Percentiles rank a stretch among this genome's conserved stretches.
Evolutionary conservation across 202 grass and related monocot genomes (phyloP).

Genomic region (Dendrocalamus latiflorus): DNA sequence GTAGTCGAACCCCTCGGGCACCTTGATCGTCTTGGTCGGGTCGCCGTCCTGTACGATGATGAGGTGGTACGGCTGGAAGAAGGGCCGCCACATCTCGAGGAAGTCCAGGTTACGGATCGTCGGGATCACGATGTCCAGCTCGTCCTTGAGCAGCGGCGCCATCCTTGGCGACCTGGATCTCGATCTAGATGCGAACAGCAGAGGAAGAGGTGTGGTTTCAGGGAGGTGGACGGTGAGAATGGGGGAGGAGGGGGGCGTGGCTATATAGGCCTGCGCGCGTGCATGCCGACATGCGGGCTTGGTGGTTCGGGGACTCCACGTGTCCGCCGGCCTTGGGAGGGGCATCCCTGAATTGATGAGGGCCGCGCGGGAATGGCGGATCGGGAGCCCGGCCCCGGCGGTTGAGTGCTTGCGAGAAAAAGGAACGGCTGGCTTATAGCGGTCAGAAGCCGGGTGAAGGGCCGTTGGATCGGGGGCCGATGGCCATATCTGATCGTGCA

Average conservation of each 20-base stretch:
- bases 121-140: constrained; percentile 87
- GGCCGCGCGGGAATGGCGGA: constrained; percentile 45
- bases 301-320: background rate
- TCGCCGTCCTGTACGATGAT: constrained; percentile 97
- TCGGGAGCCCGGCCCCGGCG: constrained; percentile 28
- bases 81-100: constrained; percentile 82
- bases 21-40: constrained; percentile 58
- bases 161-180: background rate
- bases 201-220: background rate
- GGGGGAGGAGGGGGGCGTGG: background rate
- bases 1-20: constrained; percentile 86
- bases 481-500: background rate
- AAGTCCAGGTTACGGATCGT: constrained; percentile 91
- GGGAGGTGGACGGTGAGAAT: constrained; percentile 10
- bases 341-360: constrained; percentile 2
- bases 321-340: background rate
- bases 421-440: constrained; percentile 32
- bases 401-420: constrained; percentile 42
- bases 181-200: background rate
- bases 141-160: constrained; percentile 67
- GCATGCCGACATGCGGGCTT: background rate
- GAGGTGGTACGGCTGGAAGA: constrained; percentile 83
- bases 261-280: constrained; percentile 5
- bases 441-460: constrained; percentile 11
- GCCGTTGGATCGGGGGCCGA: constrained; percentile 30